Percentiles rank a stretch among this genome's conserved stretches.
Evolutionary conservation across 495 filamentous ascomycete genomes (phyloP).

Genomic region (Podospora comata): DNA sequence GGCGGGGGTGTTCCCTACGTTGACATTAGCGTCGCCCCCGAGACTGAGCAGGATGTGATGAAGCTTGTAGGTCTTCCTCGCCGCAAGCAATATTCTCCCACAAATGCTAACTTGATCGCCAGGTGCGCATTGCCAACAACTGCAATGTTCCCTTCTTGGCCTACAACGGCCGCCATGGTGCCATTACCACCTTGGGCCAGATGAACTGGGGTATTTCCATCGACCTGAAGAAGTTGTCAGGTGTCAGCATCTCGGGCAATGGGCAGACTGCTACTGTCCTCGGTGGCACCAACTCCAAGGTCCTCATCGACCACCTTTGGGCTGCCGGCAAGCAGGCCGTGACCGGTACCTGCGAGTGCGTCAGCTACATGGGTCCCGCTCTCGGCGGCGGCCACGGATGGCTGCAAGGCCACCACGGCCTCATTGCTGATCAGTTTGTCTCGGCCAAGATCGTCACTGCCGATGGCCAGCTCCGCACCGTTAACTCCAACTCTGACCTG

Average conservation of each 20-base stretch:
- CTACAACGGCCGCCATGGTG: conserved; percentile 48
- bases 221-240: conserved; percentile 40
- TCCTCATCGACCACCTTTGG: conserved; percentile 38
- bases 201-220: conserved; percentile 52
- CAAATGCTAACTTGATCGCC: not conserved
- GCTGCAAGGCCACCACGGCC: conserved; percentile 57
- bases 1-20: conserved; percentile 35
- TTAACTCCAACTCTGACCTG: conserved; percentile 45
- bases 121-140: conserved; percentile 8
- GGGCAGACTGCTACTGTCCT: conserved; percentile 49
- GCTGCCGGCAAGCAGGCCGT: conserved; percentile 40
- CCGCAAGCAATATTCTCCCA: no score
- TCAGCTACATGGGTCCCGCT: conserved; percentile 51
- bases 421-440: conserved; percentile 57
- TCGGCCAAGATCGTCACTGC: conserved; percentile 55
- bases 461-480: conserved; percentile 46
- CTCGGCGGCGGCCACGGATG: conserved; percentile 63
- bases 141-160: conserved; percentile 49
- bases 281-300: conserved; percentile 45
- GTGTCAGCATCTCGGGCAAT: conserved; percentile 40
- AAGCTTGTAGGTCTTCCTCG: conserved; percentile 38
- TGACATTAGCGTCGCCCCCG: conserved; percentile 49
- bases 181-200: conserved; percentile 39
- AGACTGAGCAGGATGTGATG: conserved; percentile 45
- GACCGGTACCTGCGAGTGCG: conserved; percentile 56